Conservation (phyloP, 495 filamentous ascomycete genomes). For the Extremus antarcticus region DNA sequence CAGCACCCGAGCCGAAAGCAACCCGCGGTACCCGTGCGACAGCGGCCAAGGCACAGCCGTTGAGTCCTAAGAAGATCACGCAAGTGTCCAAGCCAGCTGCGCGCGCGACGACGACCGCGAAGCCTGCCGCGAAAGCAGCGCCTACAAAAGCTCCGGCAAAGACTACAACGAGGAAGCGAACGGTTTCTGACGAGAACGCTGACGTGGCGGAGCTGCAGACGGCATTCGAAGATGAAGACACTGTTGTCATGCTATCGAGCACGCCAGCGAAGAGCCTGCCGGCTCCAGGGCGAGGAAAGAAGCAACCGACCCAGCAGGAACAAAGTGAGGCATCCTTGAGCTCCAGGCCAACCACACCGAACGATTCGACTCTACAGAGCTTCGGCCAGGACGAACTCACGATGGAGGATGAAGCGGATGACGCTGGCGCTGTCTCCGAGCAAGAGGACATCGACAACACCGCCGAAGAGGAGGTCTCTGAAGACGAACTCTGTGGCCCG, state of each 20-base stretch:
- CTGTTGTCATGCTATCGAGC: not conserved
- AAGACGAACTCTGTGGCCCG: constrained; percentile 20
- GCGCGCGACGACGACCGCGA: not conserved
- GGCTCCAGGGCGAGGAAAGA: not conserved
- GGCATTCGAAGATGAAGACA: not conserved
- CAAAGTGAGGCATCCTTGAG: constrained; percentile 14
- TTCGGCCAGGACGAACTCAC: constrained; percentile 4
- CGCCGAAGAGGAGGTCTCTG: constrained; percentile 2
- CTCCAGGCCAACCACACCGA: constrained; percentile 14
- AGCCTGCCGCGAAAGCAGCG: not conserved
- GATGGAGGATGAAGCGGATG: constrained; percentile 2
- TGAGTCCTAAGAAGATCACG: constrained; percentile 22
- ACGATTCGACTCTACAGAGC: constrained; percentile 6
- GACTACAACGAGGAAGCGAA: constrained; percentile 4
- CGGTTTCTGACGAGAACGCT: constrained; percentile 16
- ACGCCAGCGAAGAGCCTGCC: constrained; percentile 4
- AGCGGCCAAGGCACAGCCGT: constrained; percentile 7
- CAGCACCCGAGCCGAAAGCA: not conserved
- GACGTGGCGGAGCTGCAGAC: not conserved
- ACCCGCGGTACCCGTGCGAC: constrained; percentile 5
- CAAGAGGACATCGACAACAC: not conserved
- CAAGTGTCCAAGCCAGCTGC: constrained; percentile 11
- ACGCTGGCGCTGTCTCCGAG: not conserved
- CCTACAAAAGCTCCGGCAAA: not conserved
- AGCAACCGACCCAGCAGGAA: not conserved